These are phyloP conservation scores for Postia placenta DNA, from an alignment of 768 basidiomycete genomes.

Conservation along the genomic window DNA sequence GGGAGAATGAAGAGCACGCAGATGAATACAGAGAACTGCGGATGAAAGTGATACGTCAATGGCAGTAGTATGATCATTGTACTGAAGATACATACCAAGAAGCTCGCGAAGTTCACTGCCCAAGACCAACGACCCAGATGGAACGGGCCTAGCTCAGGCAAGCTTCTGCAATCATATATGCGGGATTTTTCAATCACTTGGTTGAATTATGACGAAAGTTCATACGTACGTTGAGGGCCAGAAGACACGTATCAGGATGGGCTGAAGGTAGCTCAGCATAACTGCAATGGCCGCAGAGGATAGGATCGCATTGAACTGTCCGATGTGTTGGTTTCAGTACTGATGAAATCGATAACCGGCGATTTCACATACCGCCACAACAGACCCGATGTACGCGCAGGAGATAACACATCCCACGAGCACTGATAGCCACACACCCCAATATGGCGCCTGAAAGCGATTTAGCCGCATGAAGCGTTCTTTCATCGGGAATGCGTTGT, in stretches of 20 bases:
- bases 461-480: constrained; percentile 43
- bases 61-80: background rate
- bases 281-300: constrained; percentile 52
- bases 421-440: constrained; percentile 51
- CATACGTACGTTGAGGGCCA: constrained; percentile 45
- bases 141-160: constrained; percentile 44
- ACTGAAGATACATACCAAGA: constrained; percentile 29
- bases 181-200: no score
- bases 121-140: constrained; percentile 47
- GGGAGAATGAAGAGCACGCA: constrained; percentile 52
- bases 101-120: constrained; percentile 42
- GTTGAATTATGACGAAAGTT: no score
- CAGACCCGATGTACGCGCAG: constrained; percentile 52
- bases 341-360: no score
- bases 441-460: constrained; percentile 46
- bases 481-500: constrained; percentile 45
- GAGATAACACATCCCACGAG: constrained; percentile 47
- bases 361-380: constrained; percentile 53
- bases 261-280: constrained; percentile 53
- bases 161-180: no score
- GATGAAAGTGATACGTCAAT: background rate
- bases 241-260: constrained; percentile 51
- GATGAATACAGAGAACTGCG: constrained; percentile 46
- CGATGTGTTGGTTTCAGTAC: background rate
- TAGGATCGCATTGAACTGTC: constrained; percentile 48